Evolutionary conservation across 108 stramenopile genomes (phyloP), one percentile per base, ranked within the genome.

Genomic region (Epipyxis sp.): DNA sequence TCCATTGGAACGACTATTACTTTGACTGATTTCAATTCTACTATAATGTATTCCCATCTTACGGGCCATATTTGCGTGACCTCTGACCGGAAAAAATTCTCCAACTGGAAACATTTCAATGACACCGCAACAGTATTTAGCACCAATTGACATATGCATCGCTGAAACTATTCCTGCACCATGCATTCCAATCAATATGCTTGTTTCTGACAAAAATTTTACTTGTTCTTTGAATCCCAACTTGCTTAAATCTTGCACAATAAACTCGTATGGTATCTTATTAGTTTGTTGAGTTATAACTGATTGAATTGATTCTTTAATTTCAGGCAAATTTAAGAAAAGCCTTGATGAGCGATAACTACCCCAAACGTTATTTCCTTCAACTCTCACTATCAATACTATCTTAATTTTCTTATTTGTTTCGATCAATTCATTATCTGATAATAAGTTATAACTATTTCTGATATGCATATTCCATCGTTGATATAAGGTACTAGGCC

Each of bases 401-500:
- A 65, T 32, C 25, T 25, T 50, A 6, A 50, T 20, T 50, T 50
- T 50, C 46, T 50, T 20, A 13, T 50, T 50, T 20, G 46, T 20
- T 20, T 6, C 6, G 13, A 50, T 20, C 20, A 50, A 50, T 13
- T 50, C 46, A 50, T 20, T 20, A 13, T 6, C 13, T 13, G 6
- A 20, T 13, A 50, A 13, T 6, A 65, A 10, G 61, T 65, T 25
- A 3, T 6, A 65, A 6, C 13, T 13, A 10, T 6, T 10, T 3
- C 61, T 16, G 34, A 65, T 35, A 65, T 65, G 6, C 3, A 65
- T 6, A 32, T 65, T 65, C 13, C 13, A 3, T 65, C 61, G 20
- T 65, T 65, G 61, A 65, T 35, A 65, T 16, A 65, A 32, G 25
- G 34, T 65, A 32, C 61, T 65, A 16, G 61, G 61, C 6, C 61